Conservation (phyloP, 257 asterid genomes). For the Nicotiana attenuata region DNA sequence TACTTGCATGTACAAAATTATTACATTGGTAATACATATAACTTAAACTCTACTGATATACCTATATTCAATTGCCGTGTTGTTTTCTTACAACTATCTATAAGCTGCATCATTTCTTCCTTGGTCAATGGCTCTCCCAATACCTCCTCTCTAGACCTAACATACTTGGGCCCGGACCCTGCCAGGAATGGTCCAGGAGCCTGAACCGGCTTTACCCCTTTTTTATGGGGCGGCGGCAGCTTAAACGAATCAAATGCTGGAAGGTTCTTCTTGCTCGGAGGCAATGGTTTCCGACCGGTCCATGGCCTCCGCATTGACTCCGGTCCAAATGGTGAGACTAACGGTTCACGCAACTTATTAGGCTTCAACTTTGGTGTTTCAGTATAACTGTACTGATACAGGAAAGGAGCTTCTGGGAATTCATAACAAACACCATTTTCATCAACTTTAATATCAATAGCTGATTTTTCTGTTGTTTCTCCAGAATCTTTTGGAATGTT, state of each 20-base stretch:
- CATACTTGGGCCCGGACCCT: slow-evolving; percentile 81
- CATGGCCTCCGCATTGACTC: slow-evolving; percentile 75
- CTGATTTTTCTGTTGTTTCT: slow-evolving; percentile 9
- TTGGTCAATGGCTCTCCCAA: slow-evolving; percentile 75
- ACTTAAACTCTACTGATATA: slow-evolving; percentile 13
- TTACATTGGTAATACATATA: too few species aligned
- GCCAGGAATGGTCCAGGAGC: slow-evolving; percentile 87
- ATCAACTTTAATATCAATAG: slow-evolving; percentile 43
- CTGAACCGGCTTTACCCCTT: slow-evolving; percentile 95
- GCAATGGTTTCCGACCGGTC: slow-evolving; percentile 79
- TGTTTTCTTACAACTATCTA: slow-evolving; percentile 45
- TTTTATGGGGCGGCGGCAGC: slow-evolving; percentile 77
- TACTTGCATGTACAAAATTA: too few species aligned
- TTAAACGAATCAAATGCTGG: slow-evolving; percentile 84
- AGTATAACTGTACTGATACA: slow-evolving; percentile 90
- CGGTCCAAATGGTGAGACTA: slow-evolving; percentile 86
- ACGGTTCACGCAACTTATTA: slow-evolving; percentile 68
- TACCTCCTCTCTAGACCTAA: slow-evolving; percentile 58
- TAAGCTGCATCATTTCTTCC: slow-evolving; percentile 58
- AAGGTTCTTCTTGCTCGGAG: slow-evolving; percentile 68
- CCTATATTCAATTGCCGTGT: slow-evolving; percentile 78
- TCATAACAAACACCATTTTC: slow-evolving; percentile 73
- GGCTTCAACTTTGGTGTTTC: slow-evolving; percentile 92
- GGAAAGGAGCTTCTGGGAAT: slow-evolving; percentile 75
- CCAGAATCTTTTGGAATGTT: slow-evolving; percentile 21